Evolutionary conservation across 2,329 filamentous ascomycete species (phyloP), one percentile per base, ranked within the genome.

Genomic region (Aspergillus sp.): DNA sequence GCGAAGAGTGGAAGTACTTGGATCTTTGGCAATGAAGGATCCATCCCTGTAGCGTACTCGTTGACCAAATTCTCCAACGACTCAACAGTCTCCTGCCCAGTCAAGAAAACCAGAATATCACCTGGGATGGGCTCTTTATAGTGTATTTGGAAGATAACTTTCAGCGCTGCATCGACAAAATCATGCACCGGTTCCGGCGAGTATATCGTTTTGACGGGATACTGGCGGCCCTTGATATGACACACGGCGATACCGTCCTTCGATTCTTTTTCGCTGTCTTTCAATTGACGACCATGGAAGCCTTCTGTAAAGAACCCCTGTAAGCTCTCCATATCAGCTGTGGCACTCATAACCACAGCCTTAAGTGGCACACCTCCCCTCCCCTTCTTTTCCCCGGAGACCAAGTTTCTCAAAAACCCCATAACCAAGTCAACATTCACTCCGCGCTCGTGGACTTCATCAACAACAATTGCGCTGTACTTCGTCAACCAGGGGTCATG

Each of bases 391-490:
- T 73, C 72, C 4, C 75, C 76, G 24, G 81, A 78, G 1, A 95
- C 77, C 47, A 98, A 84, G 59, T 89, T 88, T 69, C 90, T 90
- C 60, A 99, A 71, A 63, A 99, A 98, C 0, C 95, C 95, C 24
- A 96, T 81, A 9, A 97, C 81, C 24, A 99, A 77, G 76, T 99
- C 95, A 7, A 97, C 93, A 71, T 98, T 96, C 20, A 98, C 85
- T 64, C 93, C 96, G 65, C 95, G 83, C 77, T 99, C 95, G 77
- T 99, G 95, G 12, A 99, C 95, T 74, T 99, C 95, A 74, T 99
- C 95, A 7, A 99, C 91, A 17, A 99, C 83, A 0, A 99, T 83
- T 3, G 89, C 92, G 67, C 91, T 96, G 71, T 99, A 99, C 69
- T 90, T 87, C 32, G 83, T 85, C 68, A 99, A 81, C 67, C 87